Evolutionary conservation across 202 grass and related monocot genomes (phyloP).

Genomic region (Panicum hallii): DNA sequence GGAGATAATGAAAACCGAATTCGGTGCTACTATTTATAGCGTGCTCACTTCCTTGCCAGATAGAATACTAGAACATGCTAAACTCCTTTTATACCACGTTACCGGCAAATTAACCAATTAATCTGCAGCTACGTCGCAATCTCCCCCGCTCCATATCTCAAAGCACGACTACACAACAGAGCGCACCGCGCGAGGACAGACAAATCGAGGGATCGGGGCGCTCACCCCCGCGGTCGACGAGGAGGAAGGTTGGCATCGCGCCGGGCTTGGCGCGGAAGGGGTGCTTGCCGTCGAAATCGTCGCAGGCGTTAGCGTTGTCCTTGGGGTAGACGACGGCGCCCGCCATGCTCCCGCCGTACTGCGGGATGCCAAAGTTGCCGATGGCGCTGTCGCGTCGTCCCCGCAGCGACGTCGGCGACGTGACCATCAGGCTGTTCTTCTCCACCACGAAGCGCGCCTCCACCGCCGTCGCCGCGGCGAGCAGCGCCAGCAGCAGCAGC

Average conservation of each 20-base stretch:
- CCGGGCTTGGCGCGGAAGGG: slow-evolving; percentile 75
- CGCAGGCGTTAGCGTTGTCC: slow-evolving; percentile 68
- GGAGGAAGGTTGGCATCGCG: slow-evolving; percentile 85
- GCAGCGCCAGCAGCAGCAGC: slow-evolving; percentile 25
- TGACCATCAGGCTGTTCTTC: slow-evolving; percentile 99
- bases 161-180: not conserved
- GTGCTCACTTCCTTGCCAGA: not conserved
- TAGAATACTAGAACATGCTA: slow-evolving; percentile 28
- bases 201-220: not conserved
- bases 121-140: slow-evolving; percentile 20
- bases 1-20: not conserved
- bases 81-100: not conserved
- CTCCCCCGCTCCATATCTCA: not conserved
- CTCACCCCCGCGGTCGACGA: slow-evolving; percentile 90
- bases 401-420: slow-evolving; percentile 61
- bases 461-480: slow-evolving; percentile 29
- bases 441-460: slow-evolving; percentile 93
- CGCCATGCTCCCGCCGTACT: slow-evolving; percentile 97
- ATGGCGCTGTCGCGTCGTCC: slow-evolving; percentile 88
- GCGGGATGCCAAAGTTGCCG: slow-evolving; percentile 96
- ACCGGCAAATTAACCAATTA: not conserved
- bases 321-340: slow-evolving; percentile 85
- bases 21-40: slow-evolving; percentile 4
- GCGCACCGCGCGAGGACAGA: not conserved
- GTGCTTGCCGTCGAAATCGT: slow-evolving; percentile 53